Percentiles rank a stretch among this genome's conserved stretches.
Conservation (phyloP, 2,329 filamentous ascomycete genomes). For the Parastagonospora avenae region DNA sequence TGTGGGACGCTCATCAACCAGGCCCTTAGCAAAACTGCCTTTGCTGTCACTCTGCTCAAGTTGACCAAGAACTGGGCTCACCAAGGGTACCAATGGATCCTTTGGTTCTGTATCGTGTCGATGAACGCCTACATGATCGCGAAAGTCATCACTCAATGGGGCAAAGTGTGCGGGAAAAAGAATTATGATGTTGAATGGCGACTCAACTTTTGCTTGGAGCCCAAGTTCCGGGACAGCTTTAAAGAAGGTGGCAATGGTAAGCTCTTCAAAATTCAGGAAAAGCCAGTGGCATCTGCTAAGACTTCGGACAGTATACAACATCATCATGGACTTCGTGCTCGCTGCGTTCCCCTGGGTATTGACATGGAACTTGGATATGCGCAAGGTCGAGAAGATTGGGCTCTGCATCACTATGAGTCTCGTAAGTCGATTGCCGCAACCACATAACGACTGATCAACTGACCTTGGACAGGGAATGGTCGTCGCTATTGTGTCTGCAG, state of each 20-base stretch:
- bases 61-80: conserved; percentile 50
- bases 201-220: conserved; percentile 53
- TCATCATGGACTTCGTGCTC: conserved; percentile 60
- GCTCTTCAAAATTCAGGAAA: conserved; percentile 14
- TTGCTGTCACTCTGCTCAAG: conserved; percentile 48
- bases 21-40: conserved; percentile 46
- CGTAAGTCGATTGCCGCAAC: conserved; percentile 10
- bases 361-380: conserved; percentile 56
- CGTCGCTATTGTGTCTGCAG: conserved; percentile 55
- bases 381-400: conserved; percentile 55
- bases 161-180: conserved; percentile 50
- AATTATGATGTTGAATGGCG: conserved; percentile 56
- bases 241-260: conserved; percentile 59
- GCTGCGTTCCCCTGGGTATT: conserved; percentile 58
- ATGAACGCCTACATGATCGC: conserved; percentile 57
- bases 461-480: conserved; percentile 48
- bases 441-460: background rate
- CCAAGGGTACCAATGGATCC: conserved; percentile 41
- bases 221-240: conserved; percentile 49
- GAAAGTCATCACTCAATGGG: conserved; percentile 59
- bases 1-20: conserved; percentile 48
- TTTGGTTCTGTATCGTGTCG: conserved; percentile 57
- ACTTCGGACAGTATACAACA: conserved; percentile 55
- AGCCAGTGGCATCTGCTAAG: conserved; percentile 1
- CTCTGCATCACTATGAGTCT: conserved; percentile 59